Conservation (phyloP, 257 asterid genomes). For the Cruciata laevipes region DNA sequence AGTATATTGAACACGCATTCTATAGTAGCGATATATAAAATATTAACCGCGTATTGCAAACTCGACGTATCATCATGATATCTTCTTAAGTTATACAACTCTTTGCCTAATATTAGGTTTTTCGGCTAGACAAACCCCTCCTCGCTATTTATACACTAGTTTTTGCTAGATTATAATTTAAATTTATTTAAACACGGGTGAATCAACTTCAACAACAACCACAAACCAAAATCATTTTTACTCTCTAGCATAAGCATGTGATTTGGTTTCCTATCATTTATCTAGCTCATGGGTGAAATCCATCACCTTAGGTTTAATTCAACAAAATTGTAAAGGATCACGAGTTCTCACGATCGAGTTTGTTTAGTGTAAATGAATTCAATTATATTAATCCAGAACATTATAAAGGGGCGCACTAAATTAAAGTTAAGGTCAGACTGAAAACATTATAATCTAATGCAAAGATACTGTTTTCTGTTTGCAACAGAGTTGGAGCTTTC, state of each 20-base stretch:
- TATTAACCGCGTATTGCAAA: no score
- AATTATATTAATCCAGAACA: background rate
- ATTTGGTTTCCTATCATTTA: background rate
- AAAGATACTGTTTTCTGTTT: background rate
- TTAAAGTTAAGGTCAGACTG: background rate
- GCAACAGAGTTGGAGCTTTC: background rate
- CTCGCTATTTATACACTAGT: background rate
- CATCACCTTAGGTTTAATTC: background rate
- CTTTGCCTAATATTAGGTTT: background rate
- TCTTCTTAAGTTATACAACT: background rate
- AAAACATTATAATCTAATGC: background rate
- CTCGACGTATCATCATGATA: no score
- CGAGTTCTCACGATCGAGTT: background rate
- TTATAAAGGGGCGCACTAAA: constrained; percentile 12
- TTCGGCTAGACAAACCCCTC: background rate
- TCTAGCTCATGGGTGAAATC: background rate
- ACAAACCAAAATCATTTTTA: no score
- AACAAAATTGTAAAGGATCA: background rate
- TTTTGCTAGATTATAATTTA: no score
- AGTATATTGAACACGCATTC: no score
- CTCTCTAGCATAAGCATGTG: background rate
- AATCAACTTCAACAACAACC: no score
- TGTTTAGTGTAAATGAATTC: no score
- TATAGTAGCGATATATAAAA: no score
- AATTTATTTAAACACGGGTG: no score